Conservation (phyloP, 1,139 yeast genomes). For the Meyerozyma smithsonii region DNA sequence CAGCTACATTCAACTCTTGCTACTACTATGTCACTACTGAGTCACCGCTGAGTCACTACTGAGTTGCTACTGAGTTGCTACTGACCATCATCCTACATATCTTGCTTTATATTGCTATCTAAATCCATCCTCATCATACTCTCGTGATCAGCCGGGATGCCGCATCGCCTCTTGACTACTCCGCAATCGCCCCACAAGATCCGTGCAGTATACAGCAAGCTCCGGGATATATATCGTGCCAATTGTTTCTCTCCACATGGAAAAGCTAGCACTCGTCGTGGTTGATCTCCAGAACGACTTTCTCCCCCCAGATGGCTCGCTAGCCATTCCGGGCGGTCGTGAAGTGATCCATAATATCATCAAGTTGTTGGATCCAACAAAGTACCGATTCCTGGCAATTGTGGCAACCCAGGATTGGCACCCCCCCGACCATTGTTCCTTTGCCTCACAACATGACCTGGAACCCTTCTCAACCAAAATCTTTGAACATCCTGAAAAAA, state of each 20-base stretch:
- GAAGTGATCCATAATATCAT: constrained; percentile 49
- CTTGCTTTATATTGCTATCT: too few relatives aligned
- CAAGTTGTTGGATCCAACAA: constrained; percentile 29
- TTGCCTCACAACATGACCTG: constrained; percentile 64
- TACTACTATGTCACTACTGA: too few relatives aligned
- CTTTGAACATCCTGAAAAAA: constrained; percentile 50
- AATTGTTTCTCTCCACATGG: not conserved
- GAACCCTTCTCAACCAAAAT: constrained; percentile 48
- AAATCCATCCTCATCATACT: too few relatives aligned
- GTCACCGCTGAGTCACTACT: too few relatives aligned
- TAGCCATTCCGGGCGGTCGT: constrained; percentile 71
- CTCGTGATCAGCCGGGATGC: too few relatives aligned
- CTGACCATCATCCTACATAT: too few relatives aligned
- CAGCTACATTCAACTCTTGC: too few relatives aligned
- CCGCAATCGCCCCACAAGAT: not conserved
- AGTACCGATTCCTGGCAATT: constrained; percentile 53
- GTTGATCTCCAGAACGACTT: constrained; percentile 87
- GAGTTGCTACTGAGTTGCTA: too few relatives aligned
- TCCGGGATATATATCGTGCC: not conserved
- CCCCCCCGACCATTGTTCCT: constrained; percentile 71
- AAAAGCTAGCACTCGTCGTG: constrained; percentile 54
- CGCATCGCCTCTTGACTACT: not conserved
- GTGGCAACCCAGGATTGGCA: constrained; percentile 90
- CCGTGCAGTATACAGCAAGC: not conserved
- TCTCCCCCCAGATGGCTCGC: constrained; percentile 68